Percentiles rank a stretch among this genome's conserved stretches.
Evolutionary conservation across 495 filamentous ascomycete genomes (phyloP).

Genomic region (Neurospora sp.): DNA sequence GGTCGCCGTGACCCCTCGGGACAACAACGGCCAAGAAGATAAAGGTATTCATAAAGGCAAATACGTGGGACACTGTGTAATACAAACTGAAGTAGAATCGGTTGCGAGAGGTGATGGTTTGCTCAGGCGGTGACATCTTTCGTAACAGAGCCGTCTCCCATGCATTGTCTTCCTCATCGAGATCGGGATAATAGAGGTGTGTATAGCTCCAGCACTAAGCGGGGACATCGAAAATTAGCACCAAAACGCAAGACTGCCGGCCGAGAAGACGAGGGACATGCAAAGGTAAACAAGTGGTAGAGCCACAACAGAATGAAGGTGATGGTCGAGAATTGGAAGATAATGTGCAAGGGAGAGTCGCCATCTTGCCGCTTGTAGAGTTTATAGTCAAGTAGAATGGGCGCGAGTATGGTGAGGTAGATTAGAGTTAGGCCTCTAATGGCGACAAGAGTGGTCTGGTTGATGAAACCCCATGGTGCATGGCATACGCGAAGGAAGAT

Average conservation of each 20-base stretch:
- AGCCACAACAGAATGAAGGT: slow-evolving; percentile 29
- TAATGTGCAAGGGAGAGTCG: slow-evolving; percentile 25
- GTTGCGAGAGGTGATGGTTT: slow-evolving; percentile 22
- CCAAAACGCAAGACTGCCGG: neutral
- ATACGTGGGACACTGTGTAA: slow-evolving; percentile 35
- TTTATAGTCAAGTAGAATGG: slow-evolving; percentile 34
- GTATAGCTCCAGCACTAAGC: slow-evolving; percentile 36
- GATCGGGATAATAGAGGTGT: slow-evolving; percentile 34
- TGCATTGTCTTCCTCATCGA: slow-evolving; percentile 17
- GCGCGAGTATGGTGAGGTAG: slow-evolving; percentile 32
- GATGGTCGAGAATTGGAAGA: slow-evolving; percentile 40
- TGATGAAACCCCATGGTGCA: slow-evolving; percentile 36
- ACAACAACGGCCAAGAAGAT: slow-evolving; percentile 39
- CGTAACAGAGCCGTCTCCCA: slow-evolving; percentile 18
- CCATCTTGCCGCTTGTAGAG: slow-evolving; percentile 16
- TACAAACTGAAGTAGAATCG: slow-evolving; percentile 38
- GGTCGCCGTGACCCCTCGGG: slow-evolving; percentile 24
- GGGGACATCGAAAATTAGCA: neutral
- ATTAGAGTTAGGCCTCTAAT: slow-evolving; percentile 30
- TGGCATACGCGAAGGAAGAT: slow-evolving; percentile 44
- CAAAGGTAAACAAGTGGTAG: slow-evolving; percentile 35
- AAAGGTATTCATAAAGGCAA: slow-evolving; percentile 33
- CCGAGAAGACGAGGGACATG: slow-evolving; percentile 12
- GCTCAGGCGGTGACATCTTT: slow-evolving; percentile 28
- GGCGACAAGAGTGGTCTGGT: slow-evolving; percentile 30